Percentiles rank a stretch among this genome's conserved stretches.
phyloP scores from a whole-genome alignment of 1,284 basidiomycete species.

The Moesziomyces antarcticus region DNA sequence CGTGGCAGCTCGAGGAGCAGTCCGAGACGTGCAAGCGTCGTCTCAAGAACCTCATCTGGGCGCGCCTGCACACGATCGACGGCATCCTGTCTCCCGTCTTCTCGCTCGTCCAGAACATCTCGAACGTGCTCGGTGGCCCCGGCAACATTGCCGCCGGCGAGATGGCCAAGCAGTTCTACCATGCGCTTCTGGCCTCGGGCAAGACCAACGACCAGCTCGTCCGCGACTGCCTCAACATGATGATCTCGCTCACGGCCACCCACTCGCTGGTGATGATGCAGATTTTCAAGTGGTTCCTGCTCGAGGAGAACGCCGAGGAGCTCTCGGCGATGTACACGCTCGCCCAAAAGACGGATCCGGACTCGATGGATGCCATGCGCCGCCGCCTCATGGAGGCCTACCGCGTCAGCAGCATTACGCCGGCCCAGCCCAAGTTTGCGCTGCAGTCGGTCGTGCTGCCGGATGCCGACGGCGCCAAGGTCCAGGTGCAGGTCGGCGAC shows the following conservation, averaged over 20 bases:
- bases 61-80: conserved; percentile 39
- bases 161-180: conserved; percentile 46
- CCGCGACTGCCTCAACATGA: conserved; percentile 40
- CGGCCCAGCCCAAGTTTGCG: conserved; percentile 38
- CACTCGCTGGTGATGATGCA: conserved; percentile 47
- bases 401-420: conserved; percentile 36
- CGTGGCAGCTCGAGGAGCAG: conserved; percentile 43
- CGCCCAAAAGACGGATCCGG: conserved; percentile 27
- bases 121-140: conserved; percentile 46
- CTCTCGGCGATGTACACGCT: conserved; percentile 29
- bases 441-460: conserved; percentile 24
- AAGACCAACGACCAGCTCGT: conserved; percentile 48
- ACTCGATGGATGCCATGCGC: conserved; percentile 33
- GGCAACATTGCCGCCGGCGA: conserved; percentile 40
- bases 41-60: conserved; percentile 44
- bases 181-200: conserved; percentile 34
- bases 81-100: conserved; percentile 38
- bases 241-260: conserved; percentile 43
- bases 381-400: conserved; percentile 45
- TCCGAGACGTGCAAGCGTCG: conserved; percentile 25
- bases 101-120: conserved; percentile 35
- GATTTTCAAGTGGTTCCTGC: conserved; percentile 41
- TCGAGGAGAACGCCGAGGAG: conserved; percentile 29
- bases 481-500: conserved; percentile 33
- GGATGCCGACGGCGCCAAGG: conserved; percentile 26